These are phyloP conservation scores for Phyllostachys edulis DNA, from an alignment of 176 grass and related monocot species.

Conservation along the genomic window DNA sequence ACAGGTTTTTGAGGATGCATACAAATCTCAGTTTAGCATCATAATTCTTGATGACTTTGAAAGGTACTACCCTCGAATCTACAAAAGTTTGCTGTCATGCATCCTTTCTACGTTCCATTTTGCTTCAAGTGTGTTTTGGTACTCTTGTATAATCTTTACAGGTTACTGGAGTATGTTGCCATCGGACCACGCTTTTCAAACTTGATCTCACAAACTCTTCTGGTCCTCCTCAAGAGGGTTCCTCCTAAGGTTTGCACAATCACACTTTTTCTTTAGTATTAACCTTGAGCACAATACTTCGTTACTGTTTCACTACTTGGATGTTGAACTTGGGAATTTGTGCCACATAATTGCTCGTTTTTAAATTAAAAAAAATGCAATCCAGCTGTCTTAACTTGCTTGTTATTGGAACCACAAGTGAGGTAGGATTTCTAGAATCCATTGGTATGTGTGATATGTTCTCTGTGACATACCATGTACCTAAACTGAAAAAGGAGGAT, in stretches of 20 bases:
- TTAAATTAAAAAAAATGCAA: not conserved
- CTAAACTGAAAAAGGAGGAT: conserved; percentile 79
- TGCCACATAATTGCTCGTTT: not conserved
- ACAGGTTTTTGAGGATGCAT: conserved; percentile 99
- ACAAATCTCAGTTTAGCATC: conserved; percentile 93
- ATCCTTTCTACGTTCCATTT: conserved; percentile 8
- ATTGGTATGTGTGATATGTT: conserved; percentile 94
- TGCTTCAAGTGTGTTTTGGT: not conserved
- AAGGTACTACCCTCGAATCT: conserved; percentile 36
- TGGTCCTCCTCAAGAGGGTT: conserved; percentile 89
- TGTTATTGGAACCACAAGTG: conserved; percentile 88
- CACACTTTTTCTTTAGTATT: conserved; percentile 18
- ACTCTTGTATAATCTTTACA: conserved; percentile 37
- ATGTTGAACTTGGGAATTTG: not conserved
- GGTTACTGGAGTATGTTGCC: conserved; percentile 94
- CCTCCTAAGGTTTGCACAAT: conserved; percentile 68
- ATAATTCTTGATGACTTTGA: conserved; percentile 96
- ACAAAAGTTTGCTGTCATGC: not conserved
- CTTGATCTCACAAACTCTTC: conserved; percentile 78
- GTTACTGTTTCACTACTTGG: not conserved
- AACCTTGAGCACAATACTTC: not conserved
- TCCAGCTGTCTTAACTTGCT: conserved; percentile 44
- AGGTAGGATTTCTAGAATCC: conserved; percentile 80
- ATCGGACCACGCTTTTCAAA: conserved; percentile 95
- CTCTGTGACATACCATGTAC: conserved; percentile 87